These are phyloP conservation scores for Bruguiera sexangula DNA, from an alignment of 345 rosid species.

Conservation along the genomic window DNA sequence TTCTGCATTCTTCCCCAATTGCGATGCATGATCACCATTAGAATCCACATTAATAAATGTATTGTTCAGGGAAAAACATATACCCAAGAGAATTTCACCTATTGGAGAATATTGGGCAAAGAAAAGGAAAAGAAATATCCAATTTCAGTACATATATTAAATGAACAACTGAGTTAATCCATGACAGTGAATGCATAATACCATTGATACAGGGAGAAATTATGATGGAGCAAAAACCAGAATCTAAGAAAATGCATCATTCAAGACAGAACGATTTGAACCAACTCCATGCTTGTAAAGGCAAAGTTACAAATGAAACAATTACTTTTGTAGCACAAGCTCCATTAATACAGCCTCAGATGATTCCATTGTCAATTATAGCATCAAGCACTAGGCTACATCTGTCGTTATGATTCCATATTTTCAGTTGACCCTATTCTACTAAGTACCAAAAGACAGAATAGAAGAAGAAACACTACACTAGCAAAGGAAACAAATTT, in stretches of 20 bases:
- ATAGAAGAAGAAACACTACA: no score
- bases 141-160: slow-evolving; percentile 9
- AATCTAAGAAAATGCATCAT: background rate
- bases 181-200: background rate
- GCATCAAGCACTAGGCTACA: no score
- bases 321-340: no score
- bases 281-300: no score
- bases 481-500: no score
- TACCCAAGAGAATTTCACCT: slow-evolving; percentile 82
- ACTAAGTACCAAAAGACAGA: no score
- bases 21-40: slow-evolving; percentile 29
- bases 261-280: no score
- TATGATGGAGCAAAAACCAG: background rate
- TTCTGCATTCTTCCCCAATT: slow-evolving; percentile 36
- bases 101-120: slow-evolving; percentile 10
- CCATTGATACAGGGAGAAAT: background rate
- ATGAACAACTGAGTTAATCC: background rate
- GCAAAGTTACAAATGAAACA: no score
- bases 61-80: slow-evolving; percentile 59
- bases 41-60: slow-evolving; percentile 37
- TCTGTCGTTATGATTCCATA: no score
- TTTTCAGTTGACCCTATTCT: no score
- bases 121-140: slow-evolving; percentile 6
- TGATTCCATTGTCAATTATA: no score
- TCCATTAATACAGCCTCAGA: no score